These are phyloP conservation scores for Osmanthus fragrans DNA, from an alignment of 257 asterid genomes.

Conservation along the genomic window DNA sequence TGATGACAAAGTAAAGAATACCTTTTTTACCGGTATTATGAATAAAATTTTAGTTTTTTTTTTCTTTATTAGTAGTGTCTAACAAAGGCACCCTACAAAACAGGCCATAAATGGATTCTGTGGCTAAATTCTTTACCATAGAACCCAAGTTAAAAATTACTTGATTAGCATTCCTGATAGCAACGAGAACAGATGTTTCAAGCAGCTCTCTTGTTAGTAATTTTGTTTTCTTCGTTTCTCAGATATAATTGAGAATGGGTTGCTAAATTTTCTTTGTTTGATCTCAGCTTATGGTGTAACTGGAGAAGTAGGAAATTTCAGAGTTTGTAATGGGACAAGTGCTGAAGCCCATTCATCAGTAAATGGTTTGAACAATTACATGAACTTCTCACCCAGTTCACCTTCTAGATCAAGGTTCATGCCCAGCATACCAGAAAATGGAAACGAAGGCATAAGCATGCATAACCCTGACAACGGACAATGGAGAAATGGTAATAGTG, in stretches of 20 bases:
- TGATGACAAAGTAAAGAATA: too few relatives aligned
- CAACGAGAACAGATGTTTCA: not conserved
- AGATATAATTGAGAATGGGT: not conserved
- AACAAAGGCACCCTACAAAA: too few relatives aligned
- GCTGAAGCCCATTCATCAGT: constrained; percentile 32
- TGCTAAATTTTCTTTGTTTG: not conserved
- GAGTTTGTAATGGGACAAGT: constrained; percentile 18
- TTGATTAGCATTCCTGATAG: not conserved
- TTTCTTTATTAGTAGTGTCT: not conserved
- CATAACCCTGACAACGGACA: constrained; percentile 15
- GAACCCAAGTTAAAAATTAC: too few relatives aligned
- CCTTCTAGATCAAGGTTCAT: constrained; percentile 40
- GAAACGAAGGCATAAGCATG: constrained; percentile 26
- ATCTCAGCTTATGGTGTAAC: constrained; percentile 40
- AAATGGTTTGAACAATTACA: constrained; percentile 30
- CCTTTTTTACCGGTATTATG: too few relatives aligned
- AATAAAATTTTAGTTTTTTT: too few relatives aligned
- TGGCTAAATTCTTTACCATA: not conserved
- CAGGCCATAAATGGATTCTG: not conserved
- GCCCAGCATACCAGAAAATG: constrained; percentile 52
- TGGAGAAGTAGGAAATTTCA: constrained; percentile 38
- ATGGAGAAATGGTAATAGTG: constrained; percentile 10
- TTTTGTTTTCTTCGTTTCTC: too few relatives aligned
- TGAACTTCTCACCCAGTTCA: constrained; percentile 33
- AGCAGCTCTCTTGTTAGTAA: not conserved